Conservation (phyloP, 352 stramenopile genomes). For the Phytophthora uliginosa region DNA sequence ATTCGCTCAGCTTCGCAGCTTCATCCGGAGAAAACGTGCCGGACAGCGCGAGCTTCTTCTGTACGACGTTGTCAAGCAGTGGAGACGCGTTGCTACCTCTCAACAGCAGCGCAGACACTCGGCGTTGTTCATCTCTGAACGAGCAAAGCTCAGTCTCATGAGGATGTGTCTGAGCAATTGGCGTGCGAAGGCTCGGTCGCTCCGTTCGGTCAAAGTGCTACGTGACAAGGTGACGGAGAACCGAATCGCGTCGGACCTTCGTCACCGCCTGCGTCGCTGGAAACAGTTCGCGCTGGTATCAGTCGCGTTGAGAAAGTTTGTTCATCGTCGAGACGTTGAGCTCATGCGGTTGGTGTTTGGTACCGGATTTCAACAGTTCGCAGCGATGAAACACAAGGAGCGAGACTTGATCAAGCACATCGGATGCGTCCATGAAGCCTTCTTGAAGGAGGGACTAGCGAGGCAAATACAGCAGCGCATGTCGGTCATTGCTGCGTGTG, state of each 20-base stretch:
- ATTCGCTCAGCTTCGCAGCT: conserved; percentile 6
- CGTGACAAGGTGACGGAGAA: conserved; percentile 13
- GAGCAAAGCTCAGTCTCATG: background rate
- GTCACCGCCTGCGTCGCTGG: conserved; percentile 28
- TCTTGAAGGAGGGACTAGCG: conserved; percentile 40
- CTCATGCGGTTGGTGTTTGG: conserved; percentile 25
- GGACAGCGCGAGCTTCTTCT: conserved; percentile 9
- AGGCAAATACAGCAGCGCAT: conserved; percentile 31
- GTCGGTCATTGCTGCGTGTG: conserved; percentile 27
- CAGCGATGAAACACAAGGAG: conserved; percentile 19
- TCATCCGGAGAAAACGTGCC: conserved; percentile 11
- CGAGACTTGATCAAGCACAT: conserved; percentile 27
- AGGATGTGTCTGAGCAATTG: conserved; percentile 19
- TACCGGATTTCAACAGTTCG: conserved; percentile 34
- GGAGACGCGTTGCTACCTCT: conserved; percentile 15
- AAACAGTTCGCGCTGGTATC: conserved; percentile 23
- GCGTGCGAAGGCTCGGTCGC: conserved; percentile 10
- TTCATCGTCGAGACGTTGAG: background rate
- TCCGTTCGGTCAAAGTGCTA: conserved; percentile 19
- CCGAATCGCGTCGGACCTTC: conserved; percentile 17
- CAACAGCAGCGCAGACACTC: background rate
- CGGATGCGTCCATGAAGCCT: conserved; percentile 27
- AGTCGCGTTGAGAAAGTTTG: conserved; percentile 16
- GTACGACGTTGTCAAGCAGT: conserved; percentile 13
- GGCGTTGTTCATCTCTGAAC: background rate